These are phyloP conservation scores for Wickerhamomyces queroliae DNA, from an alignment of 805 yeast species.

Conservation along the genomic window DNA sequence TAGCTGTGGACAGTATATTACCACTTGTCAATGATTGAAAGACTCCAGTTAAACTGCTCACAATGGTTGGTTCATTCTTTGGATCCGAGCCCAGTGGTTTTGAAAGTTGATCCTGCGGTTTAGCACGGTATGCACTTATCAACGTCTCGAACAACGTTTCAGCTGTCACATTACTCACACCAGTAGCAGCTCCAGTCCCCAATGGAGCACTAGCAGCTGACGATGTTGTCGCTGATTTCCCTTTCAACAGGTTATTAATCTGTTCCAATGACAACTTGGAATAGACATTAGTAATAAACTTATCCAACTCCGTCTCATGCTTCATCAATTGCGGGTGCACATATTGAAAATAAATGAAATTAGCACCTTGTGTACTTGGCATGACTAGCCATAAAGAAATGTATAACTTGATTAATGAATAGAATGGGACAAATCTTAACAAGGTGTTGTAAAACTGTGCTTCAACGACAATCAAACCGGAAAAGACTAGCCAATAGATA, in stretches of 20 bases:
- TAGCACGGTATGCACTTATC: no score
- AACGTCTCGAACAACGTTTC: no score
- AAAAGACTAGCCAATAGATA: conserved; percentile 63
- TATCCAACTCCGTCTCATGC: conserved; percentile 31
- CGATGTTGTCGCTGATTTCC: background rate
- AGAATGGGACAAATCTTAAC: conserved; percentile 49
- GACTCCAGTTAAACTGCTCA: conserved; percentile 2
- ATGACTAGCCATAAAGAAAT: conserved; percentile 57
- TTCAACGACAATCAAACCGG: conserved; percentile 33
- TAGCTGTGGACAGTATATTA: no score
- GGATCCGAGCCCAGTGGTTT: background rate
- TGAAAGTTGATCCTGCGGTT: no score
- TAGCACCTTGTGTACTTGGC: conserved; percentile 43
- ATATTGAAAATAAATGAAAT: conserved; percentile 30
- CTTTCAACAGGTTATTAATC: conserved; percentile 1
- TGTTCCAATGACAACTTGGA: background rate
- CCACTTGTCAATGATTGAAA: background rate
- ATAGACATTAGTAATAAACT: conserved; percentile 7
- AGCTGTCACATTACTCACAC: background rate
- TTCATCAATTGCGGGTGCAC: conserved; percentile 31
- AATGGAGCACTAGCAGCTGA: background rate
- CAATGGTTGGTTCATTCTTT: background rate
- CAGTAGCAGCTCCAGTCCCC: background rate
- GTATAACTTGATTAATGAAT: conserved; percentile 39
- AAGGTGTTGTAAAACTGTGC: conserved; percentile 36